Evolutionary conservation across 2,329 filamentous ascomycete genomes (phyloP).

Genomic region (Scedosporium boydii): DNA sequence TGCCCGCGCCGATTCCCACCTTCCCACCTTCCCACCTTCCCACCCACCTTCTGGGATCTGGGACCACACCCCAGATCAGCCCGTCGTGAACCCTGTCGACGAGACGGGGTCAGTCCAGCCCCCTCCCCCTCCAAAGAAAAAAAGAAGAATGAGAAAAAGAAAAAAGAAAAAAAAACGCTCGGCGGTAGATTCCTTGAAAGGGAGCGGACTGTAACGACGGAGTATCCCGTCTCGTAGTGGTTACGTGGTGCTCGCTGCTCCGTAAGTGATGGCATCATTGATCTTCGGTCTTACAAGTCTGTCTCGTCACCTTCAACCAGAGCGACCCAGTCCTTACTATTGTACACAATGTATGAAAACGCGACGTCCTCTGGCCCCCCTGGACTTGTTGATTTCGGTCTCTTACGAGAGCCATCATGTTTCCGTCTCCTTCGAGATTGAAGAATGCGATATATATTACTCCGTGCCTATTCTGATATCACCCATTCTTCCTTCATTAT

Average conservation of each 20-base stretch:
- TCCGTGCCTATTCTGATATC: conserved; percentile 2
- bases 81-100: neutral
- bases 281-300: too few species aligned
- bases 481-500: conserved; percentile 1
- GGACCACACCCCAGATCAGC: conserved; percentile 4
- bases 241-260: too few species aligned
- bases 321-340: too few species aligned
- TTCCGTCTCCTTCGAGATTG: neutral
- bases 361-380: neutral
- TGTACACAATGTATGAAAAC: too few species aligned
- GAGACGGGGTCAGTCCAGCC: neutral
- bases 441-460: conserved; percentile 1
- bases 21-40: neutral
- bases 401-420: neutral
- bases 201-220: neutral
- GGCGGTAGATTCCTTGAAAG: neutral
- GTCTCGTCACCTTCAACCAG: too few species aligned
- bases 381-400: neutral
- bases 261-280: too few species aligned
- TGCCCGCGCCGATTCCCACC: neutral
- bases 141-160: neutral
- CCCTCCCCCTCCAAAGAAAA: too few species aligned
- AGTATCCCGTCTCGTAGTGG: neutral
- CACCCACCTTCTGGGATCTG: conserved; percentile 1
- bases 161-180: neutral